Conservation (phyloP, 805 yeast genomes). For the Cyberlindnera euphorbiiphila region DNA sequence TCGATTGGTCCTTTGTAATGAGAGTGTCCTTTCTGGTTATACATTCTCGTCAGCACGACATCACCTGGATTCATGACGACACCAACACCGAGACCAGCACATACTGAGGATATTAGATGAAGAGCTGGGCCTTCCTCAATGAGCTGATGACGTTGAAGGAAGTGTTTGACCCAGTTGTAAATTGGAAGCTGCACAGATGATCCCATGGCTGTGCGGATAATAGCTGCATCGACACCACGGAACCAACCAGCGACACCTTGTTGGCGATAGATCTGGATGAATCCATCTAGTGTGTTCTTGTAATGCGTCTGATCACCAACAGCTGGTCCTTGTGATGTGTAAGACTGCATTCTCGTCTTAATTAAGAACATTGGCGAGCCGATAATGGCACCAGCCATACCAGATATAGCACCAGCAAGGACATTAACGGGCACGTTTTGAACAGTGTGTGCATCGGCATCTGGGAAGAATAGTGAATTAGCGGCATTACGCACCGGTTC, state of each 20-base stretch:
- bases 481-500: conserved; percentile 73
- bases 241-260: conserved; percentile 81
- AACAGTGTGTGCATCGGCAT: conserved; percentile 41
- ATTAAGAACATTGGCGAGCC: conserved; percentile 92
- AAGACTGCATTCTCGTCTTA: conserved; percentile 96
- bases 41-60: conserved; percentile 89
- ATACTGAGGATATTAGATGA: conserved; percentile 69
- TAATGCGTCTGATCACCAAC: conserved; percentile 95
- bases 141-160: conserved; percentile 48
- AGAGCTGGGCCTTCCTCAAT: conserved; percentile 61
- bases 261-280: conserved; percentile 50
- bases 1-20: conserved; percentile 84
- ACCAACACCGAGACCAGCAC: conserved; percentile 89
- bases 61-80: conserved; percentile 98
- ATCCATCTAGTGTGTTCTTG: conserved; percentile 62
- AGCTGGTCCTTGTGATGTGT: conserved; percentile 51
- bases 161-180: conserved; percentile 71
- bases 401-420: conserved; percentile 75
- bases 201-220: conserved; percentile 91
- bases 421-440: conserved; percentile 62
- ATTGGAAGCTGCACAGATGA: conserved; percentile 94
- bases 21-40: conserved; percentile 82
- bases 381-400: conserved; percentile 81
- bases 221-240: conserved; percentile 93
- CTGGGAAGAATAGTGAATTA: conserved; percentile 54